These are phyloP conservation scores for Lichtheimia ramosa DNA, from an alignment of 371 early-diverging fungal genomes.

Conservation along the genomic window DNA sequence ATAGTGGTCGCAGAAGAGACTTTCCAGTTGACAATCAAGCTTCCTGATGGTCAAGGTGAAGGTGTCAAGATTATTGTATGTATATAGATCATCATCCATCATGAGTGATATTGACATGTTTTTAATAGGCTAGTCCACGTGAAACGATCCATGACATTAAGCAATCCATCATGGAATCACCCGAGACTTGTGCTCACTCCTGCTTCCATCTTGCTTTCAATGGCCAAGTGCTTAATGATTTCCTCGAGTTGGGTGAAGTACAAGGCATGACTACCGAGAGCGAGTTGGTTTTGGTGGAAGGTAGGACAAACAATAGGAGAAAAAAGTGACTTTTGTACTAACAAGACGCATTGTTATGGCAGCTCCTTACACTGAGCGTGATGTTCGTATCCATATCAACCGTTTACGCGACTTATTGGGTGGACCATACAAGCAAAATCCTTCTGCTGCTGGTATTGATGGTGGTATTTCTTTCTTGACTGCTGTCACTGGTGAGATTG, in stretches of 20 bases:
- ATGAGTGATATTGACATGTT: background rate
- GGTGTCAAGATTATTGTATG: slow-evolving; percentile 56
- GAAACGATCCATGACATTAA: slow-evolving; percentile 87
- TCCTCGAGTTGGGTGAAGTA: slow-evolving; percentile 72
- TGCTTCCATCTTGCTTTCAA: slow-evolving; percentile 85
- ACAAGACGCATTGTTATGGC: background rate
- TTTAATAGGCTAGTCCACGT: slow-evolving; percentile 61
- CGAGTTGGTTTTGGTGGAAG: slow-evolving; percentile 71
- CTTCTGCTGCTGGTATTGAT: slow-evolving; percentile 74
- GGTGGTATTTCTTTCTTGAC: slow-evolving; percentile 70
- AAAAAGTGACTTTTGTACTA: background rate
- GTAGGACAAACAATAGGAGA: slow-evolving; percentile 32
- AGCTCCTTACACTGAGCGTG: slow-evolving; percentile 88
- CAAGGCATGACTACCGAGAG: slow-evolving; percentile 72
- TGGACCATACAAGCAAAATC: slow-evolving; percentile 71
- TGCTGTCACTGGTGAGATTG: slow-evolving; percentile 63
- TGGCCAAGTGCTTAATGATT: slow-evolving; percentile 72
- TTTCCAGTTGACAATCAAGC: slow-evolving; percentile 58
- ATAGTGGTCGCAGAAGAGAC: slow-evolving; percentile 52
- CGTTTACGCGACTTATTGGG: slow-evolving; percentile 85
- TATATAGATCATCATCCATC: background rate
- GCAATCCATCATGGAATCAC: slow-evolving; percentile 84
- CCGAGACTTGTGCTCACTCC: slow-evolving; percentile 83
- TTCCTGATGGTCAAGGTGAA: slow-evolving; percentile 54
- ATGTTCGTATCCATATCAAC: slow-evolving; percentile 85